Evolutionary conservation across 2,329 filamentous ascomycete species (phyloP).

Genomic region (Geosmithia putterillii): DNA sequence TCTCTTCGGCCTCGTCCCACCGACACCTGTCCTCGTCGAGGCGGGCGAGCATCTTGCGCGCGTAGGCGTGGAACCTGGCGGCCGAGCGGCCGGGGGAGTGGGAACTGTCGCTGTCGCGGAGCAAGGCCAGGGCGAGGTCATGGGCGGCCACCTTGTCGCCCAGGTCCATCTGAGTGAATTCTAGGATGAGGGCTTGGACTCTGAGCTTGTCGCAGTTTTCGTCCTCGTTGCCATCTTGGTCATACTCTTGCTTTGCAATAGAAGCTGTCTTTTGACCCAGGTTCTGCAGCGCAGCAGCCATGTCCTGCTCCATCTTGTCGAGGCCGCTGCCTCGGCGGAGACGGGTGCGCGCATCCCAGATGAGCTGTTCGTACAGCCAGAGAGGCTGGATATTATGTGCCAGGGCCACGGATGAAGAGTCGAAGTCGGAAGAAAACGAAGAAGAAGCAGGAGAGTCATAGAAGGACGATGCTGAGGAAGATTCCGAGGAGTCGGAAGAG

Average conservation of each 20-base stretch:
- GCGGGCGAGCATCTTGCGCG: slow-evolving; percentile 23
- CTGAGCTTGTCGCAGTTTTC: slow-evolving; percentile 12
- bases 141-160: slow-evolving; percentile 17
- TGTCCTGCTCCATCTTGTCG: slow-evolving; percentile 12
- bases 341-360: slow-evolving; percentile 23
- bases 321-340: slow-evolving; percentile 18
- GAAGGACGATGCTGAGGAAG: too few relatives aligned
- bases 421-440: too few relatives aligned
- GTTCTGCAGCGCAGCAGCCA: slow-evolving; percentile 15
- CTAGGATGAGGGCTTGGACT: slow-evolving; percentile 19
- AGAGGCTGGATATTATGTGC: slow-evolving; percentile 14
- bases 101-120: slow-evolving; percentile 8
- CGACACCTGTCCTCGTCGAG: slow-evolving; percentile 18
- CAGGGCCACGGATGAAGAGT: too few relatives aligned
- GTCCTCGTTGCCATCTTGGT: slow-evolving; percentile 2
- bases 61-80: slow-evolving; percentile 24
- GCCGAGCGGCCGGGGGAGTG: slow-evolving; percentile 14
- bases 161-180: slow-evolving; percentile 25
- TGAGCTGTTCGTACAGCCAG: slow-evolving; percentile 25
- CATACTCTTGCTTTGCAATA: slow-evolving; percentile 5
- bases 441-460: too few relatives aligned
- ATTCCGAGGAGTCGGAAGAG: too few relatives aligned
- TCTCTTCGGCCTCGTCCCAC: slow-evolving; percentile 18
- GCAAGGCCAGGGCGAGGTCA: slow-evolving; percentile 14
- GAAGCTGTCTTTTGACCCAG: too few relatives aligned